Evolutionary conservation across 345 rosid species (phyloP).

Genomic region (Salix arbutifolia): DNA sequence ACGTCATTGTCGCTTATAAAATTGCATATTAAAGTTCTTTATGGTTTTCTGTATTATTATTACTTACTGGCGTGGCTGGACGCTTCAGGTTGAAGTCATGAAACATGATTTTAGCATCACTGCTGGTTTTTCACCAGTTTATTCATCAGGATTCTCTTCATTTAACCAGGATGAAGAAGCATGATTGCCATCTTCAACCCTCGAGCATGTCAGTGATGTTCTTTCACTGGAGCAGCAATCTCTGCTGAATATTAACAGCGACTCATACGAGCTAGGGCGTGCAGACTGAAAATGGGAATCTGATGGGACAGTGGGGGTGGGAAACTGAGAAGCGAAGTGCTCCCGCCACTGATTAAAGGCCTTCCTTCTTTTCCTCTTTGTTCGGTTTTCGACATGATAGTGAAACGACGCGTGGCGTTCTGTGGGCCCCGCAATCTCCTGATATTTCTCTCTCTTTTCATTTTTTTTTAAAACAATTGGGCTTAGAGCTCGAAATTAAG

Average conservation of each 20-base stretch:
- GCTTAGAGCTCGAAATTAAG: no score
- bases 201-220: not conserved
- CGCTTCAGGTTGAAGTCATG: not conserved
- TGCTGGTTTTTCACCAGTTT: not conserved
- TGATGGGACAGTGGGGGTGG: not conserved
- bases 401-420: conserved; percentile 17
- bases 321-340: not conserved
- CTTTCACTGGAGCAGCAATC: not conserved
- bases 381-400: not conserved
- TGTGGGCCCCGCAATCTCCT: not conserved
- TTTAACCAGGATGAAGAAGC: no score
- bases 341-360: not conserved
- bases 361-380: not conserved
- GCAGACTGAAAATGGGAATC: not conserved
- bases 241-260: not conserved
- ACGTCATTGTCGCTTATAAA: not conserved
- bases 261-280: not conserved
- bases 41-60: no score
- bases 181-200: not conserved
- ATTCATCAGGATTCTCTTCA: not conserved
- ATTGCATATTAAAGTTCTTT: no score
- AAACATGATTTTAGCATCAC: not conserved
- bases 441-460: not conserved
- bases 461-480: no score
- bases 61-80: not conserved